These are phyloP conservation scores for Pichia membranifaciens DNA, from an alignment of 805 yeast species.

Conservation along the genomic window DNA sequence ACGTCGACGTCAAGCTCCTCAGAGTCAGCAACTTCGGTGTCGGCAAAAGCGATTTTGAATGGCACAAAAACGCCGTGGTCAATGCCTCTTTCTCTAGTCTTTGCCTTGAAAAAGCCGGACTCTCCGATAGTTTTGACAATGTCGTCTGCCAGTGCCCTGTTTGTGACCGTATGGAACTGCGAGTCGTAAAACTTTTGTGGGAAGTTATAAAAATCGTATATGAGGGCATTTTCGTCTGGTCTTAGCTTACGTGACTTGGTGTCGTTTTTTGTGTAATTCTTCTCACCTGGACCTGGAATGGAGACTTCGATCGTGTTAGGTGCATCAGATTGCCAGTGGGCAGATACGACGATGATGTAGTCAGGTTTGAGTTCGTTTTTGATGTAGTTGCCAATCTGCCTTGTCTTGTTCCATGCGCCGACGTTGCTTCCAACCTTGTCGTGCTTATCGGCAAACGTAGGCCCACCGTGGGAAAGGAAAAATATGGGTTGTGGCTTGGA, in stretches of 20 bases:
- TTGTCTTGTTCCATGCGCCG: constrained; percentile 54
- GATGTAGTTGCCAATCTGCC: constrained; percentile 47
- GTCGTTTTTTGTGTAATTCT: constrained; percentile 13
- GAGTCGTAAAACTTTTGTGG: constrained; percentile 60
- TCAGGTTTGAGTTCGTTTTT: constrained; percentile 51
- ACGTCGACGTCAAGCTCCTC: constrained; percentile 25
- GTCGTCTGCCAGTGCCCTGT: constrained; percentile 37
- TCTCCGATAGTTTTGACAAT: constrained; percentile 37
- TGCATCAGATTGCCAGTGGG: constrained; percentile 64
- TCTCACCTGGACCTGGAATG: constrained; percentile 33
- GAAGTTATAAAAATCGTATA: constrained; percentile 74
- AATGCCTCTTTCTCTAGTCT: constrained; percentile 52
- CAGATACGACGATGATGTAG: constrained; percentile 61
- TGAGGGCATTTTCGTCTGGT: constrained; percentile 43
- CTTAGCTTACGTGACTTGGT: constrained; percentile 18
- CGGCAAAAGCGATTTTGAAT: constrained; percentile 60
- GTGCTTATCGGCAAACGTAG: constrained; percentile 59
- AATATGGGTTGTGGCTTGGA: constrained; percentile 43
- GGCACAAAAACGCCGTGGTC: constrained; percentile 89
- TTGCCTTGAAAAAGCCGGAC: constrained; percentile 38
- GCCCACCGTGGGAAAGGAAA: constrained; percentile 79
- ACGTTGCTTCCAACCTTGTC: constrained; percentile 42
- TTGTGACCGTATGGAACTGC: constrained; percentile 49
- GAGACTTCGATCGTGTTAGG: constrained; percentile 43
- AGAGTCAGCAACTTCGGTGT: constrained; percentile 18